phyloP scores from a whole-genome alignment of 139 green algal genomes.

The Closterium sp. region DNA sequence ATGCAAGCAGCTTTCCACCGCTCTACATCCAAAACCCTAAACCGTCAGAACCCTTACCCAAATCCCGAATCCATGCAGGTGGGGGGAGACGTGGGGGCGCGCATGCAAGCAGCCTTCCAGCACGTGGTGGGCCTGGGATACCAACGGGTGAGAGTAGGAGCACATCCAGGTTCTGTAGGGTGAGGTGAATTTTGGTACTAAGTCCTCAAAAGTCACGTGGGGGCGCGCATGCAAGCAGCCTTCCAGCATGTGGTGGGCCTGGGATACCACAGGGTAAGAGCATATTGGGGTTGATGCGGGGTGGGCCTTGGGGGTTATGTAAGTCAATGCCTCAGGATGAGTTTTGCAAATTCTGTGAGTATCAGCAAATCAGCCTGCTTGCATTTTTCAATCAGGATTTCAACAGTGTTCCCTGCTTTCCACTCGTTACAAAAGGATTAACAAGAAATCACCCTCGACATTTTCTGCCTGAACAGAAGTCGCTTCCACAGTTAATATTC shows the following conservation, averaged over 20 bases:
- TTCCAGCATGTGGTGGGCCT: conserved; percentile 35
- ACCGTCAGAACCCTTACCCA: too few species aligned
- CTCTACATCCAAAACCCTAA: too few species aligned
- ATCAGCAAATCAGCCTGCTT: neutral
- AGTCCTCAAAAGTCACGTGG: too few species aligned
- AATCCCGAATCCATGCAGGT: conserved; percentile 47
- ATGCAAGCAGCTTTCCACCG: too few species aligned
- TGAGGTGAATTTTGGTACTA: too few species aligned
- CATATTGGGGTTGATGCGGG: too few species aligned
- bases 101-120: conserved; percentile 61
- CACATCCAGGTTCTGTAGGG: too few species aligned
- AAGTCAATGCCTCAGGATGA: too few species aligned
- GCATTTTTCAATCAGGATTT: neutral
- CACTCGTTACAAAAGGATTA: neutral
- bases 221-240: conserved; percentile 59
- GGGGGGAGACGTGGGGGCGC: conserved; percentile 56
- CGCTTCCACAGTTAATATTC: too few species aligned
- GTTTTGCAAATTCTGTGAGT: too few species aligned
- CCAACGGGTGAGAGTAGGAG: neutral
- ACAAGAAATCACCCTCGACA: neutral
- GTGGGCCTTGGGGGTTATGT: too few species aligned
- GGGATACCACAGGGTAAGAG: neutral
- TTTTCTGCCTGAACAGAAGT: neutral
- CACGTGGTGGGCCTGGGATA: neutral
- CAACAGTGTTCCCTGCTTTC: neutral